Base-by-base conservation (phyloP, 306 rosid genomes). In the Fagus crenata region DNA sequence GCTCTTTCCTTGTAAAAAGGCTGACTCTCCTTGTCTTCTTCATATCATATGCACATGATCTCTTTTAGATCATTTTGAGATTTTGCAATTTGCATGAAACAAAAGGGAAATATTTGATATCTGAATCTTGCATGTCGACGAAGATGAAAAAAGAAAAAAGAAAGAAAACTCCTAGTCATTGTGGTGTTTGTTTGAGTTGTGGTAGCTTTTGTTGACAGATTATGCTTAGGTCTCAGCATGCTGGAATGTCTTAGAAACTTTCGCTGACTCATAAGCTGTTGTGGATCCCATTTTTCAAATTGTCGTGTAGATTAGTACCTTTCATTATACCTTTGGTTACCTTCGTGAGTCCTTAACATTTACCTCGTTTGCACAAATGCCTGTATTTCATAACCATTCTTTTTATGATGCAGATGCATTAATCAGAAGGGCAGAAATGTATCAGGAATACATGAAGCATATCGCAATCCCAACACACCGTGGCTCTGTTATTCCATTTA, bases 371-470 rank as follows among this genome's bases (percentile, higher is more conserved):
- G 61, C 49, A 56, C 49, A 36, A 56, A 14, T 36, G 28, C 69
- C 77, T 65, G 58, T 39, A 28, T 69, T 51, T 63, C 73, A 53
- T 74, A 58, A 54, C 63, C 77, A 15, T 82, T 60, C 37, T 79
- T 73, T 36, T 32, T 28, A 3, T 46, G 33, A 15, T 15, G 56
- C 88, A 92, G 97, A 82, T 39, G 84, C 81, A 73, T 74, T 95
- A 84, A 78, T 63, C 42, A 86, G 77, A 80, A 83, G 92, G 83
- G 99, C 99, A 33, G 90, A 84, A 84, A 88, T 92, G 96, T 95
- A 95, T 90, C 99, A 90, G 80, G 96, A 88, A 4, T 92, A 88
- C 90, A 95, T 89, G 97, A 92, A 88, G 86, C 97, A 80, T 75
- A 74, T 95, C 67, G 91, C 93, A 53, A 81, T 95, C 78, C 99